phyloP scores from a whole-genome alignment of 768 basidiomycete genomes.

The Boletus vinaceobasis region DNA sequence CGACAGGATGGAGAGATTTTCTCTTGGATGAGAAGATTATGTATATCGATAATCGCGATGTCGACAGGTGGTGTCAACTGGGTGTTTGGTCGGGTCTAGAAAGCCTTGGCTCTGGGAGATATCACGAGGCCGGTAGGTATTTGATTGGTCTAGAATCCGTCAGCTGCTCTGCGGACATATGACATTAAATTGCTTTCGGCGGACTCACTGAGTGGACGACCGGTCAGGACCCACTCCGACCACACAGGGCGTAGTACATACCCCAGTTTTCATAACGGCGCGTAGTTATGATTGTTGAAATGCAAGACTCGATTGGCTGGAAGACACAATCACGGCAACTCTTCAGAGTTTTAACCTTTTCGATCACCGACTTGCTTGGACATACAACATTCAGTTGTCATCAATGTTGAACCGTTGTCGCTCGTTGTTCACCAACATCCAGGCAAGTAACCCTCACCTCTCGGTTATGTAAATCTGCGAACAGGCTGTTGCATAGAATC shows the following conservation, averaged over 20 bases:
- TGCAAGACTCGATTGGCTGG: not conserved
- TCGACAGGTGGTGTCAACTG: not conserved
- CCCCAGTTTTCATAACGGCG: not conserved
- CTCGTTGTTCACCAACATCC: not conserved
- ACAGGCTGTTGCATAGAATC: conserved; percentile 3
- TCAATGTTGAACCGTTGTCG: not conserved
- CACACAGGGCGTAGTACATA: not conserved
- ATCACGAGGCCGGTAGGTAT: conserved; percentile 5
- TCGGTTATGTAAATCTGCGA: not conserved
- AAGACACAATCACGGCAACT: conserved; percentile 4
- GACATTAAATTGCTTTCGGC: not conserved
- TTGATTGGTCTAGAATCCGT: conserved; percentile 4
- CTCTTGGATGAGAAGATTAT: conserved; percentile 11
- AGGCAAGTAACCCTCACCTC: not conserved
- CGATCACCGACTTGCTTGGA: too few relatives aligned
- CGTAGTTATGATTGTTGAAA: not conserved
- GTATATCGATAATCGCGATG: conserved; percentile 19
- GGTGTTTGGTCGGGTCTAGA: conserved; percentile 11
- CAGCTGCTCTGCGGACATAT: not conserved
- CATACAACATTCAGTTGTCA: not conserved
- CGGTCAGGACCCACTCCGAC: not conserved
- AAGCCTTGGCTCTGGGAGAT: conserved; percentile 13
- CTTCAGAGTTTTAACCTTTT: conserved; percentile 22
- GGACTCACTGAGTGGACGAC: not conserved
- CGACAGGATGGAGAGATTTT: conserved; percentile 7